Conservation (phyloP, 208 protist species). For the Trypanosoma lewisi region DNA sequence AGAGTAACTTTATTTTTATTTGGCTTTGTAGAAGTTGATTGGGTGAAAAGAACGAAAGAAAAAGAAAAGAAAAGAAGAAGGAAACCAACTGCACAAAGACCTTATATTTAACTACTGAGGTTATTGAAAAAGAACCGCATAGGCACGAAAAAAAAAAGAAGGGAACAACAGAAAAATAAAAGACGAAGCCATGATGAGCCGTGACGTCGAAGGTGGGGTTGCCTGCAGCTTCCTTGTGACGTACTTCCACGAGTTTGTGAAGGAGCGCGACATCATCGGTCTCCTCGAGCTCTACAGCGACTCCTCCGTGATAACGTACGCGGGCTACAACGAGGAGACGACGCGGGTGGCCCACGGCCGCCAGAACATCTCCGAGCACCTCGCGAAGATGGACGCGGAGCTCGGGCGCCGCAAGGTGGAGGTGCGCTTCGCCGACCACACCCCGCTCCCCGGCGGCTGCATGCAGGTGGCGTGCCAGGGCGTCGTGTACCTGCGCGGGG, state of each 20-base stretch:
- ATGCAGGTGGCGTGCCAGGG: constrained; percentile 76
- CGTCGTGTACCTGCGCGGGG: constrained; percentile 58
- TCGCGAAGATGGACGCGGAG: constrained; percentile 44
- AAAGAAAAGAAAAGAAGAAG: too few relatives aligned
- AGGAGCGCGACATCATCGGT: constrained; percentile 33
- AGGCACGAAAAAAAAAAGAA: too few relatives aligned
- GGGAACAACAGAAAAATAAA: too few relatives aligned
- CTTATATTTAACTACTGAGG: too few relatives aligned
- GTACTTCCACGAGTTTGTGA: constrained; percentile 85
- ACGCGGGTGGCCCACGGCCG: constrained; percentile 49
- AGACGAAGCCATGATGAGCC: constrained; percentile 38
- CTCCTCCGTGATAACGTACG: constrained; percentile 50
- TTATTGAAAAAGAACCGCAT: too few relatives aligned
- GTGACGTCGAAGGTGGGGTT: constrained; percentile 47
- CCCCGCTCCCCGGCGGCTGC: constrained; percentile 56
- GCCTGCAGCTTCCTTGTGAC: constrained; percentile 67
- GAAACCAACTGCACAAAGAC: too few relatives aligned
- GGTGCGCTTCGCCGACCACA: constrained; percentile 71
- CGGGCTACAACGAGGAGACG: constrained; percentile 51
- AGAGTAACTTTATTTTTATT: background rate
- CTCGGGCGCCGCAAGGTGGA: constrained; percentile 76
- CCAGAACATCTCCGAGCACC: constrained; percentile 44
- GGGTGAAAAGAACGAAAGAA: background rate
- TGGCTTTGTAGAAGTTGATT: too few relatives aligned
- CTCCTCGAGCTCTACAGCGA: constrained; percentile 75